Base-by-base conservation (phyloP, 768 basidiomycete species). In the Kwoniella sp. region DNA sequence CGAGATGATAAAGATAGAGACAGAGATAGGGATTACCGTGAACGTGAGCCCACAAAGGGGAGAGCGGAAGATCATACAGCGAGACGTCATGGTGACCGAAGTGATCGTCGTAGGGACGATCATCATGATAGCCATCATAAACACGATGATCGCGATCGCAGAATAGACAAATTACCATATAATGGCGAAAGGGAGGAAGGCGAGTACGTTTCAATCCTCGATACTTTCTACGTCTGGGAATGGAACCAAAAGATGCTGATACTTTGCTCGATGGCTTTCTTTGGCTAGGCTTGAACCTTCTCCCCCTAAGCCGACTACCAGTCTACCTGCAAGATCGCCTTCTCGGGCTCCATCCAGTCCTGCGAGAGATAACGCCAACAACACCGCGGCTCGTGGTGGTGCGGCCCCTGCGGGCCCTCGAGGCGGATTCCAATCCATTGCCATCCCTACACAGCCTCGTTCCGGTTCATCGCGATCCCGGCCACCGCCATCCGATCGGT, bases 131-230 rank as follows among this genome's bases (percentile, higher is more conserved):
- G n/a, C n/a, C 21, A 85, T 85, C 85, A 86, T 13, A 90, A 33
- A 52, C 19, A 25, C 37, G 36, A 44, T 44, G 40, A 44, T 44
- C 40, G 40, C 40, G 40, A 44, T 44, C 40, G 40, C 40, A 44
- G 40, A 44, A 44, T 44, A 44, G 17, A 19, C 40, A 44, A 44
- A 19, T 44, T 15, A 44, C 8, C 40, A 19, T 19, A 19, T 19
- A 15, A 91, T 69, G 88, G 81, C 77, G 92, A 94, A 84, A 92
- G 90, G 84, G 92, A 95, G 91, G 94, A 81, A 89, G 92, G 92
- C 55, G 66, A 55, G 59, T 61, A 60, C 68, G 58, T 72, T 50
- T 70, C 63, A 44, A 33, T 60, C 44, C 25, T 37, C 12, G 30
- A 3, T 29, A 13, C 15, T 46, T 63, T 21, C 36, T 37, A n/a